Evolutionary conservation across 1,284 basidiomycete genomes (phyloP), one percentile per base, ranked within the genome.

Genomic region (Jaminaea rosea): DNA sequence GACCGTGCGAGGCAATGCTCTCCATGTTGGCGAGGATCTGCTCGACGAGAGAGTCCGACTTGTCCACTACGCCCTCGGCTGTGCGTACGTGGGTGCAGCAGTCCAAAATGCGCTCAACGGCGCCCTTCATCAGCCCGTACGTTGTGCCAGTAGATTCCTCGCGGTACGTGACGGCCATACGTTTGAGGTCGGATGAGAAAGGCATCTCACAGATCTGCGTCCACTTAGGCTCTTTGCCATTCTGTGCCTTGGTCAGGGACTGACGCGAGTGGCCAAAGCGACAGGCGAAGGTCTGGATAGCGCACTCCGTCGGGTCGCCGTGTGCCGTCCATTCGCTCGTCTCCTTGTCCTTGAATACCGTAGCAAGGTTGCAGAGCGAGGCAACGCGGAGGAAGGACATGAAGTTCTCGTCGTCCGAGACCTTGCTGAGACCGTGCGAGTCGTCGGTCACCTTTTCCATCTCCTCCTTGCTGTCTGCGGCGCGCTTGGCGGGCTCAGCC

Each of bases 281-380:
- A 58, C 80, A 79, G 0, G 81, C 81, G 49, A 82, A 81, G 6
- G 84, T 83, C 69, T 84, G 83, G 5, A 85, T 78, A 0, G 83
- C 82, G 45, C 73, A 73, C 50, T 77, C 77, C 15, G 84, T 86
- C 1, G 84, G 82, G 62, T 86, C 84, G 26, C 84, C 84, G 42
- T 81, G 81, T 0, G 82, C 81, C 34, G 80, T 79, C 84, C 84
- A 85, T 5, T 59, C 58, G 45, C 59, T 55, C 1, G 44, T 60
- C 47, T 71, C 69, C 55, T 70, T 62, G 49, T 70, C 69, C 50
- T 72, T 56, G 56, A 72, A 66, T 4, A 73, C 71, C 5, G 59
- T 67, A 39, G 71, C 71, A n/a, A 68, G 57, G 51, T 72, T 73
- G 61, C 71, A 73, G 46, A 73, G 66, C 37, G 71, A 69, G 13